Conservation (phyloP, 106 monocot genomes). For the Dendrobium huoshanense region DNA sequence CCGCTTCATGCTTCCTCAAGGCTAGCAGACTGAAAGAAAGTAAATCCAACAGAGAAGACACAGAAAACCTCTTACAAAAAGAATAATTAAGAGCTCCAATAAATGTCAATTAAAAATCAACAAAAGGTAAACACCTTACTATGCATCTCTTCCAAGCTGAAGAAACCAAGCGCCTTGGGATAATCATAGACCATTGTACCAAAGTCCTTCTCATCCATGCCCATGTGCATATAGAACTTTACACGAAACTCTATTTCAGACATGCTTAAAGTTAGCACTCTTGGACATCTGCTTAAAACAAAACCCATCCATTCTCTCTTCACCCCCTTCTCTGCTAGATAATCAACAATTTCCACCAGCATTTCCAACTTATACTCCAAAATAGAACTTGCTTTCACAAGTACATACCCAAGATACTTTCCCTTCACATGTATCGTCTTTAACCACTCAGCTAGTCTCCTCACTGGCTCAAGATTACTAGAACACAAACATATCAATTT, state of each 20-base stretch:
- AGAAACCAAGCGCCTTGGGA: constrained; percentile 81
- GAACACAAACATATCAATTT: constrained; percentile 69
- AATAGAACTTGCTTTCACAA: constrained; percentile 56
- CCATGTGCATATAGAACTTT: constrained; percentile 81
- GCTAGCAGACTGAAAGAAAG: not conserved
- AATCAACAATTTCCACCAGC: constrained; percentile 53
- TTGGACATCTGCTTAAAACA: constrained; percentile 73
- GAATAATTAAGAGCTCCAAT: not conserved
- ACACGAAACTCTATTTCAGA: constrained; percentile 57
- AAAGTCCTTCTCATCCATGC: constrained; percentile 73
- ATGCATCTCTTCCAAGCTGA: constrained; percentile 83
- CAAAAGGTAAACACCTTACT: constrained; percentile 65
- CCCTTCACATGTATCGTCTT: constrained; percentile 88
- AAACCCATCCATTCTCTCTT: constrained; percentile 86
- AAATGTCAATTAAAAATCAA: constrained; percentile 3
- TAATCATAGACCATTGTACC: constrained; percentile 96
- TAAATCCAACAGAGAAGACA: not conserved
- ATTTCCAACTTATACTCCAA: constrained; percentile 33
- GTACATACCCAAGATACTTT: constrained; percentile 57
- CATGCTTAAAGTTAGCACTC: constrained; percentile 54
- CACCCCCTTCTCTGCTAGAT: constrained; percentile 59
- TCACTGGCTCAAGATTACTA: constrained; percentile 46
- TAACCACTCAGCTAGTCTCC: constrained; percentile 59
- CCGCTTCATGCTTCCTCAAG: not conserved
- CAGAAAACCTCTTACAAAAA: not conserved